Evolutionary conservation across 2,329 filamentous ascomycete genomes (phyloP), one percentile per base, ranked within the genome.

Genomic region (Cladosporium sp.): DNA sequence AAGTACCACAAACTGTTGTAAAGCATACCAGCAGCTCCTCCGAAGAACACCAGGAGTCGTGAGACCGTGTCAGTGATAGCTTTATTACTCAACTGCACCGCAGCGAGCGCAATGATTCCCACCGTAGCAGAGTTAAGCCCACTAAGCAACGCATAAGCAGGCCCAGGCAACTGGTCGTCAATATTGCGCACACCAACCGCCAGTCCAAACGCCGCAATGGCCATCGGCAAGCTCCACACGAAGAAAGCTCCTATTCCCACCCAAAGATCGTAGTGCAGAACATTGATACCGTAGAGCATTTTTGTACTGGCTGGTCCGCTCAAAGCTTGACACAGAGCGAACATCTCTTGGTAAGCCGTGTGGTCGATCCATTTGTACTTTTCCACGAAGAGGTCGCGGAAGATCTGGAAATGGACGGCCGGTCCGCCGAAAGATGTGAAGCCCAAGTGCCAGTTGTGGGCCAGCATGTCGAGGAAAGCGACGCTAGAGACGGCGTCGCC

Each of bases 1-100:
- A 90, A 91, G 62, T 88, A 91, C 88, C 88, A 91, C 0, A 91
- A 71, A 0, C 86, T 82, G 50, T 84, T 89, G 64, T 90, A 90
- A 49, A 88, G 76, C 62, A 91, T 72, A 0, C 87, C 88, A 0
- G 85, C 86, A 8, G 80, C 77, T 0, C 77, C 88, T 3, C 81
- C 81, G 6, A 86, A 65, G 12, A 89, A 85, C 0, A 91, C 83
- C 1, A 90, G 63, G 0, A 86, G 73, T 1, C 87, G 75, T 0
- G 87, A 85, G 3, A 88, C 48, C 19, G 76, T 76, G 65, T 90
- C 87, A 0, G 80, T 85, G 56, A 90, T 85, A 0, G 87, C 82
- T 62, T 89, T 89, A 13, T 19, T 28, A 0, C 86, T 81, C 0
- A 91, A 76, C 63, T 77, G 74, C 17, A 89, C 83, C 0, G 86